Base-by-base conservation (phyloP, 2,329 filamentous ascomycete species). In the Colletotrichum musae region DNA sequence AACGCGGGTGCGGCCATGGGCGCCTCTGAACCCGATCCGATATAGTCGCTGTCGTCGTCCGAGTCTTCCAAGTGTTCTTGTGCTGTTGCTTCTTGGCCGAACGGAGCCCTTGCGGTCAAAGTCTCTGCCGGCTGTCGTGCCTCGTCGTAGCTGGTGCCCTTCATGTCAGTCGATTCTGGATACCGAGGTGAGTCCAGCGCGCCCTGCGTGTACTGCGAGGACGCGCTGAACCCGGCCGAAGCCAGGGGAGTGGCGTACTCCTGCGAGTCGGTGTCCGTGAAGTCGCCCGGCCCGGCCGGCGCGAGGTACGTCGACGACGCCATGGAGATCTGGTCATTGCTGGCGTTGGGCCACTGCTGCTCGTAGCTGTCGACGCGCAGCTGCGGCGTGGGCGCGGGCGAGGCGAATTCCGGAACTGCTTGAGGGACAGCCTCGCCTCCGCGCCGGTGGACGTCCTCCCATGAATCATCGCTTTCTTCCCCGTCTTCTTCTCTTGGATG, bases 21-120 rank as follows among this genome's bases (percentile, higher is more conserved):
- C 0, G 50, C 54, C 16, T 32, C 18, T 1, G 61, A 41, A 15
- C 48, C 18, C 1, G 61, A 41, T 16, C 48, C 57, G 7, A 52
- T 45, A 12, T 61, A 71, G 18, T 71, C 69, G 26, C 56, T 21
- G 15, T 43, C 70, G 13, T 65, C 65, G 13, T 69, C 57, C 4
- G 73, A 75, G 41, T 77, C 74, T 6, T 72, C 66, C 24, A 70
- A 68, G 26, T 54, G 58, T 12, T 48, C 45, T 13, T 52, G 62
- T n/a, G 62, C n/a, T 24, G 2, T 15, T 32, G 2, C 52, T 9
- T 51, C 45, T 32, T 28, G 62, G 16, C 16, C 48, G 9, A 58
- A 18, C 4, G 24, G n/a, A 32, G 52, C 32, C 5, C 48, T 45
- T 4, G 48, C 9, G 6, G 15, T 13, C 15, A 12, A 6, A 5